Conservation (phyloP, 306 rosid genomes). For the Quercus suber region DNA sequence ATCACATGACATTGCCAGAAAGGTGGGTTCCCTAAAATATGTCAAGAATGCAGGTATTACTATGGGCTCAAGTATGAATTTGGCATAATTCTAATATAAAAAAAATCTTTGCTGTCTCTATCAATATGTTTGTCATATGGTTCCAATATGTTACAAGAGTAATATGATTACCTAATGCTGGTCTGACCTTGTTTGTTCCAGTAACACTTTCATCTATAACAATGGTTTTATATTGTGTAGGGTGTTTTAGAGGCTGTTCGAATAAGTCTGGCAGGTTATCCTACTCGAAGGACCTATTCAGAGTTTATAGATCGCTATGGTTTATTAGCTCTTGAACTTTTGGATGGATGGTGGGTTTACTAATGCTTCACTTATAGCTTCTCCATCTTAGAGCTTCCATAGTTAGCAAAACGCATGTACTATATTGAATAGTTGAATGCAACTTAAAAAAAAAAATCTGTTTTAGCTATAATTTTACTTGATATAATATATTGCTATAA, state of each 20-base stretch:
- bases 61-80: background rate
- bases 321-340: constrained; percentile 61
- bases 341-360: constrained; percentile 71
- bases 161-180: background rate
- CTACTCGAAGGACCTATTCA: constrained; percentile 80
- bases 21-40: background rate
- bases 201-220: no score
- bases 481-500: no score
- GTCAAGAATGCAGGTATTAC: background rate
- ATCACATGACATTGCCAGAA: background rate
- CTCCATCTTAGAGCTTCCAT: background rate
- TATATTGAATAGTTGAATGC: no score
- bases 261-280: constrained; percentile 97
- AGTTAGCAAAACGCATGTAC: no score
- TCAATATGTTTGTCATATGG: background rate
- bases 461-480: no score
- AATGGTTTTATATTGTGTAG: constrained; percentile 37
- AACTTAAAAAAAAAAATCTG: no score
- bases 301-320: constrained; percentile 98
- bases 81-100: background rate
- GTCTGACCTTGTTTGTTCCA: background rate
- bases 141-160: background rate
- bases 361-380: constrained; percentile 3
- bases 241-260: constrained; percentile 99
- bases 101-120: background rate